Evolutionary conservation across 441 rosid genomes (phyloP).

Genomic region (Pelargonium hybrid): DNA sequence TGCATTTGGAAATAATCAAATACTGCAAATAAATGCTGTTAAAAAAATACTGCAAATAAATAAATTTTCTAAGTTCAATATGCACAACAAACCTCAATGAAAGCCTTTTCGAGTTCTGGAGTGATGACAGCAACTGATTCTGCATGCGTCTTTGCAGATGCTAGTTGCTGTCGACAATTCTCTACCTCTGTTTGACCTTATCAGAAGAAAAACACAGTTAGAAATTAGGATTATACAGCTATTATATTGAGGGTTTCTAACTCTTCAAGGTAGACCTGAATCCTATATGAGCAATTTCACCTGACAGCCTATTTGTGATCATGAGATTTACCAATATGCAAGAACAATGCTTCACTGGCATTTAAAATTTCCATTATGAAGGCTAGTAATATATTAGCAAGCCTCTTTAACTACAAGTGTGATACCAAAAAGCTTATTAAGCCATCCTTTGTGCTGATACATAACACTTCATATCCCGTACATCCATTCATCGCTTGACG

Average conservation of each 20-base stretch:
- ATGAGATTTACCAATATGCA: background rate
- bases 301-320: background rate
- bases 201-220: conserved; percentile 10
- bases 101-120: conserved; percentile 64
- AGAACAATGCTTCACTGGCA: background rate
- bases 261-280: background rate
- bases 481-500: too few species aligned
- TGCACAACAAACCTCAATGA: conserved; percentile 48
- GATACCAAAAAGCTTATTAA: too few species aligned
- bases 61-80: background rate
- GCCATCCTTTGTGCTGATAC: too few species aligned
- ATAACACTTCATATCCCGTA: too few species aligned
- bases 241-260: background rate
- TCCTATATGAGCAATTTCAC: background rate
- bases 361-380: background rate
- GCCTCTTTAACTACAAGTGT: background rate
- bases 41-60: background rate
- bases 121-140: conserved; percentile 71
- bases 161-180: conserved; percentile 36
- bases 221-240: conserved; percentile 1
- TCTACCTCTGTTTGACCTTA: conserved; percentile 63
- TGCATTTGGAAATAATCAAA: background rate
- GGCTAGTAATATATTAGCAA: background rate
- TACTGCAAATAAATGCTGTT: background rate
- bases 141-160: conserved; percentile 69